Evolutionary conservation across 2,329 filamentous ascomycete genomes (phyloP), one percentile per base, ranked within the genome.

Genomic region (Dactylellina cionopaga): DNA sequence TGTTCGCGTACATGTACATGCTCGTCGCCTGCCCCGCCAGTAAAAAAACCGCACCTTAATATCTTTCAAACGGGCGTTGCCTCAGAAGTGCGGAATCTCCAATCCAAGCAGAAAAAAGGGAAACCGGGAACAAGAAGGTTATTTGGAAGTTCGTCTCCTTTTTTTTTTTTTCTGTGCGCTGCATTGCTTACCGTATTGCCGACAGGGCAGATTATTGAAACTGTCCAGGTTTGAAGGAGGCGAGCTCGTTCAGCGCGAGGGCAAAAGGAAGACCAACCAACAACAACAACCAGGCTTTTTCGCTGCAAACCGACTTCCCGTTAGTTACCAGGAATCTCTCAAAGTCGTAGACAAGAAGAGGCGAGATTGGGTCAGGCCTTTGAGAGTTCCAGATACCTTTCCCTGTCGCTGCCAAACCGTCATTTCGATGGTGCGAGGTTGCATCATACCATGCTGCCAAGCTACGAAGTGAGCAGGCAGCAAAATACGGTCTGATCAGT

Each of bases 151-250:
- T 63, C 51, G 49, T 64, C 51, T 63, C 51, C 58, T 41, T 49
- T 64, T 63, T 46, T 51, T 43, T 58, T 46, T 22, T 22, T n/a
- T 24, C 13, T 51, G 49, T 19, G 41, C 31, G 56, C 27, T 62
- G 44, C 22, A 6, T 25, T 43, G 33, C 39, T 25, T 22, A 46
- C 43, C 51, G 24, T 51, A 22, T 44, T 46, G 41, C 54, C 44
- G 55, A 46, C 54, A 44, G 54, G 63, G 63, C 13, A 27, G 44
- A 60, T 46, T 19, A 68, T 68, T 71, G 66, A 71, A 71, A 71
- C 66, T 22, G 19, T 52, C 41, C 43, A 22, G 51, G 66, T 71
- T 71, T 71, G 66, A 71, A 64, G 51, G 58, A 52, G 51, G 44
- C 51, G 49, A 71, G 58, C 31, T 24, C 31, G 25, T n/a, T n/a